phyloP scores from a whole-genome alignment of 345 rosid genomes.

The Iberis pinnata region DNA sequence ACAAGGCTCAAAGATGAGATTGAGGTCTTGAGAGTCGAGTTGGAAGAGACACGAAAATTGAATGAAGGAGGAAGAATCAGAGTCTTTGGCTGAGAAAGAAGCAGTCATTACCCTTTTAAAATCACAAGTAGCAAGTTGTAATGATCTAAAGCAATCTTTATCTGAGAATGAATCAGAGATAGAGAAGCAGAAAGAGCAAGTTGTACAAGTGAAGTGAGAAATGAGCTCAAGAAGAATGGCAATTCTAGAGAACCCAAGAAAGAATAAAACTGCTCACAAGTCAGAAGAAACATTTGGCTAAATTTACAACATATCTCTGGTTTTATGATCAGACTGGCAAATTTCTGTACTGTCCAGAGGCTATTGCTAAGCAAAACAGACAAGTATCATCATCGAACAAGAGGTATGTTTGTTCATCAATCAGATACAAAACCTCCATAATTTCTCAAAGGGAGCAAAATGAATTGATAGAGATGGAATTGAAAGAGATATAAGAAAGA shows the following conservation, averaged over 20 bases:
- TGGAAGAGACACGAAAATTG: constrained; percentile 24
- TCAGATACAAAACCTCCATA: constrained; percentile 11
- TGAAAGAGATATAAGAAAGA: constrained; percentile 88
- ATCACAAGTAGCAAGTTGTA: constrained; percentile 41
- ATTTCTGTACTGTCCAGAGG: neutral
- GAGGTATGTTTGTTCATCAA: constrained; percentile 36
- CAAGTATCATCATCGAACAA: constrained; percentile 1
- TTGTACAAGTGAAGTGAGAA: constrained; percentile 42
- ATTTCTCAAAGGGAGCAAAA: constrained; percentile 46
- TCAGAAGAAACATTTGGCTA: too few relatives aligned
- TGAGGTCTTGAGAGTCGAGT: constrained; percentile 27
- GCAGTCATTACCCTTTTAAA: constrained; percentile 35
- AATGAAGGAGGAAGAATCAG: constrained; percentile 39
- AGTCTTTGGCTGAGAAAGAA: constrained; percentile 43
- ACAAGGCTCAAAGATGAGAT: constrained; percentile 39
- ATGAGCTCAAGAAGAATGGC: constrained; percentile 54
- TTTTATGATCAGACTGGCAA: constrained; percentile 17
- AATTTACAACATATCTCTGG: too few relatives aligned
- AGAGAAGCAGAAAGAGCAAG: constrained; percentile 57
- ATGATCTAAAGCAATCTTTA: constrained; percentile 43
- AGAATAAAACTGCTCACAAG: too few relatives aligned
- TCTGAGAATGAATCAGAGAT: constrained; percentile 51
- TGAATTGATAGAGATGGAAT: constrained; percentile 57
- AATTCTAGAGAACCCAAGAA: constrained; percentile 51
- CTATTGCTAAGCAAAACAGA: too few relatives aligned